These are phyloP conservation scores for Teratosphaeriaceae sp. DNA, from an alignment of 2,329 filamentous ascomycete genomes.

Conservation along the genomic window DNA sequence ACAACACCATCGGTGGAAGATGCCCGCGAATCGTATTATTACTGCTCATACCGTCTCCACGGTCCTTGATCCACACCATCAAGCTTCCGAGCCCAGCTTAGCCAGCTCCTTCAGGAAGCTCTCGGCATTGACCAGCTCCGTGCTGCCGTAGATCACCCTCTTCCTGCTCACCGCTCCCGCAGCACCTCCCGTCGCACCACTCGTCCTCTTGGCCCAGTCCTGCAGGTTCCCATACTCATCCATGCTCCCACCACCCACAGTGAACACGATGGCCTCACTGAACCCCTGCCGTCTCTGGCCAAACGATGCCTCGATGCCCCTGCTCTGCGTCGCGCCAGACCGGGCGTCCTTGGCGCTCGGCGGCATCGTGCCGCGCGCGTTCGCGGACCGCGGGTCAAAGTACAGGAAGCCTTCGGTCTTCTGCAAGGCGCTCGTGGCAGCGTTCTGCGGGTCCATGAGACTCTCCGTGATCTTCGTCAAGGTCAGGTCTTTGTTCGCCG, in stretches of 20 bases:
- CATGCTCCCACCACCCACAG: constrained; percentile 83
- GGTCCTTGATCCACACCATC: too few relatives aligned
- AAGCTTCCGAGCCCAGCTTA: constrained; percentile 47
- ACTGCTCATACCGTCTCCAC: too few relatives aligned
- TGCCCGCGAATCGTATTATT: too few relatives aligned
- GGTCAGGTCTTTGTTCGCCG: constrained; percentile 88
- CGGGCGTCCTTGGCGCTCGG: constrained; percentile 54
- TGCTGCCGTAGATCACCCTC: constrained; percentile 90
- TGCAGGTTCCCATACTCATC: constrained; percentile 97
- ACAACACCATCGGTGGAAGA: too few relatives aligned
- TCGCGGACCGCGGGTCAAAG: constrained; percentile 90
- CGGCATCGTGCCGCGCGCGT: constrained; percentile 86
- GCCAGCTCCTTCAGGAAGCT: constrained; percentile 56
- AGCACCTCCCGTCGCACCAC: constrained; percentile 42
- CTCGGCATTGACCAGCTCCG: constrained; percentile 60
- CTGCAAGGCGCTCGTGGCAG: constrained; percentile 83
- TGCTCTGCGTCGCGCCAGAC: constrained; percentile 32
- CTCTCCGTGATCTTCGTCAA: constrained; percentile 98
- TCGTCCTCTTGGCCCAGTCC: constrained; percentile 83
- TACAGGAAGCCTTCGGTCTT: constrained; percentile 97
- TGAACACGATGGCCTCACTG: constrained; percentile 35
- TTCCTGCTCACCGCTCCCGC: constrained; percentile 55
- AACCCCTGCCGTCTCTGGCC: constrained; percentile 63
- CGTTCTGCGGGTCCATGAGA: constrained; percentile 90
- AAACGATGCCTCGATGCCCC: constrained; percentile 74